These are phyloP conservation scores for Leccinum ochraceum DNA, from an alignment of 768 basidiomycete species.

Conservation along the genomic window DNA sequence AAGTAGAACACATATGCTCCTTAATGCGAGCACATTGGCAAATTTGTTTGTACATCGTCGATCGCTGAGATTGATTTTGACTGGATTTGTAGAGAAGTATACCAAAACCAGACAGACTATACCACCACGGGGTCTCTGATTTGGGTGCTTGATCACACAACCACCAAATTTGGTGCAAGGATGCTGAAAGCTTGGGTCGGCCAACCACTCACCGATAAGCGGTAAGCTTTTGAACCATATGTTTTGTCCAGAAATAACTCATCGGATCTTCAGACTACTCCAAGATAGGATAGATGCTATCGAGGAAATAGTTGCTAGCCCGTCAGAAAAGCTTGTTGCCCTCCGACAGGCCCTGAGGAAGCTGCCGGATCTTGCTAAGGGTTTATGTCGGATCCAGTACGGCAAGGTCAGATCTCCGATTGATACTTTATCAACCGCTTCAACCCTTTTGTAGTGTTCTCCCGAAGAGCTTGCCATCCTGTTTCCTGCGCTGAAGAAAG, in stretches of 20 bases:
- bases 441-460: constrained; percentile 54
- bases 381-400: constrained; percentile 87
- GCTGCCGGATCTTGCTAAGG: constrained; percentile 86
- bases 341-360: constrained; percentile 70
- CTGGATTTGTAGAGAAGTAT: constrained; percentile 67
- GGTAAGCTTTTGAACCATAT: constrained; percentile 40
- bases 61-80: constrained; percentile 3
- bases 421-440: neutral
- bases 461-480: constrained; percentile 79
- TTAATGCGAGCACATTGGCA: constrained; percentile 83
- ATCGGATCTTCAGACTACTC: constrained; percentile 53
- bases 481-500: constrained; percentile 71
- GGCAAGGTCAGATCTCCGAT: constrained; percentile 61
- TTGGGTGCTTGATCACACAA: constrained; percentile 84
- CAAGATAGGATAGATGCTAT: constrained; percentile 82
- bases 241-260: neutral
- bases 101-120: constrained; percentile 84
- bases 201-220: constrained; percentile 73
- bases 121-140: constrained; percentile 74
- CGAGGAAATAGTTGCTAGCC: constrained; percentile 70
- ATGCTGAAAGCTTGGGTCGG: constrained; percentile 86
- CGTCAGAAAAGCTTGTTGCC: constrained; percentile 60
- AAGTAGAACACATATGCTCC: constrained; percentile 77
- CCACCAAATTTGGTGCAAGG: constrained; percentile 86
- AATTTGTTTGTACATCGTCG: constrained; percentile 54